phyloP scores from a whole-genome alignment of 2,329 filamentous ascomycete species.

The Claviceps monticola region DNA sequence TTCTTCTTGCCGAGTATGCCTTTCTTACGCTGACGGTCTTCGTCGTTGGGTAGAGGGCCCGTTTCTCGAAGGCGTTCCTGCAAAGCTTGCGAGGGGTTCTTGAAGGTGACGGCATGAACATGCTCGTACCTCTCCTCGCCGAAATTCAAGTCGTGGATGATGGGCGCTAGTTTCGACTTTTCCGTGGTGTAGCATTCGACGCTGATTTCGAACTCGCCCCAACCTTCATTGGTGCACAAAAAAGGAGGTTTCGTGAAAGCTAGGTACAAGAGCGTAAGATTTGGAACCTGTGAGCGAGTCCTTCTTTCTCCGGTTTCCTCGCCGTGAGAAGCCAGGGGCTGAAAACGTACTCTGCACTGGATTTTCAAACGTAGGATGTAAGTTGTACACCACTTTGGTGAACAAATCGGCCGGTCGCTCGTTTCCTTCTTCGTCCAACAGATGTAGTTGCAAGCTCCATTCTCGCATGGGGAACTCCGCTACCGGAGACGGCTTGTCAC shows the following conservation, averaged over 20 bases:
- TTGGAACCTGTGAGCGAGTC: neutral
- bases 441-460: slow-evolving; percentile 78
- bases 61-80: slow-evolving; percentile 68
- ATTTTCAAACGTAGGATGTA: slow-evolving; percentile 88
- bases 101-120: slow-evolving; percentile 70
- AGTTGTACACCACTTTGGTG: slow-evolving; percentile 81
- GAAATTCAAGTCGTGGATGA: slow-evolving; percentile 90
- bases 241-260: slow-evolving; percentile 79
- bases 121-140: slow-evolving; percentile 66
- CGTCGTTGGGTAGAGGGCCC: slow-evolving; percentile 68
- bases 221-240: slow-evolving; percentile 82
- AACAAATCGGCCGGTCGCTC: slow-evolving; percentile 74
- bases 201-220: slow-evolving; percentile 95
- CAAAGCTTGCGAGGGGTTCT: slow-evolving; percentile 82
- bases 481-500: slow-evolving; percentile 65
- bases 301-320: neutral
- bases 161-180: slow-evolving; percentile 63
- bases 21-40: slow-evolving; percentile 45
- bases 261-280: slow-evolving; percentile 18
- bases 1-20: slow-evolving; percentile 63
- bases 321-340: too few species aligned
- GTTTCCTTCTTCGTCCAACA: slow-evolving; percentile 76
- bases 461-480: slow-evolving; percentile 84
- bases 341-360: slow-evolving; percentile 62
- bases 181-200: slow-evolving; percentile 73